A percentile compares a stretch with the other conserved stretches of the same genome.
Evolutionary conservation across 257 asterid genomes (phyloP).

Genomic region (Solanum chiquidenum): DNA sequence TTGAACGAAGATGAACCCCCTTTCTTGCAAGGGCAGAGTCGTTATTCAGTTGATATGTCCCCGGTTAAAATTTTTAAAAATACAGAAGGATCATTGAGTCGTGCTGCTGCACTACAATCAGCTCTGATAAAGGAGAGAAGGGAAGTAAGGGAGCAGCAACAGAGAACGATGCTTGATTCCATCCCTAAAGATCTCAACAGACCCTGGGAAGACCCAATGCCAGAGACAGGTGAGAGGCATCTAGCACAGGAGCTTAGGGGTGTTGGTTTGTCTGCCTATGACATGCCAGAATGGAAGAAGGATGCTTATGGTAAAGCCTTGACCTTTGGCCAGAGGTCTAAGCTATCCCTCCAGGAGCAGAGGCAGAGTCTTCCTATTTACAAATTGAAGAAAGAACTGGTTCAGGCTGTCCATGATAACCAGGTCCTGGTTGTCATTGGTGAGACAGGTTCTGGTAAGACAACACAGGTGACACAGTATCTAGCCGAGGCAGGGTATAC

Average conservation of each 20-base stretch:
- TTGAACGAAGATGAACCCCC: constrained; percentile 88
- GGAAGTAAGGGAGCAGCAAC: constrained; percentile 94
- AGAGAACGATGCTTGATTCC: constrained; percentile 87
- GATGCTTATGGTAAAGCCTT: constrained; percentile 88
- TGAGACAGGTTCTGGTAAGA: constrained; percentile 95
- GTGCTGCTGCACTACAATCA: constrained; percentile 91
- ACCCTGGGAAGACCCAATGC: constrained; percentile 99
- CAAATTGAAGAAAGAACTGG: constrained; percentile 74
- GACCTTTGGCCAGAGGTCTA: constrained; percentile 90
- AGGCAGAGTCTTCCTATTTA: constrained; percentile 79
- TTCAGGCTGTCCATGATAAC: constrained; percentile 82
- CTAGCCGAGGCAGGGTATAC: constrained; percentile 96
- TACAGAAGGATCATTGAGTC: constrained; percentile 90
- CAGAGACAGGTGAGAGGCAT: constrained; percentile 97
- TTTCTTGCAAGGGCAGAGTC: constrained; percentile 80
- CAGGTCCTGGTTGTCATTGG: constrained; percentile 94
- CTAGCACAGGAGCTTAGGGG: constrained; percentile 95
- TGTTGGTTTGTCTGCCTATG: constrained; percentile 92
- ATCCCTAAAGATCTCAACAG: constrained; percentile 95
- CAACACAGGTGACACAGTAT: constrained; percentile 92
- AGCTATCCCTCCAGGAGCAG: constrained; percentile 89
- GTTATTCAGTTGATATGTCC: constrained; percentile 73
- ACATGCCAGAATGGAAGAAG: constrained; percentile 98
- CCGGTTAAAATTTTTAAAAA: constrained; percentile 93
- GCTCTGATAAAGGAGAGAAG: constrained; percentile 89